A percentile compares a stretch with the other conserved stretches of the same genome.
phyloP scores from a whole-genome alignment of 495 filamentous ascomycete genomes.

The Trichocladium uniseriatum region DNA sequence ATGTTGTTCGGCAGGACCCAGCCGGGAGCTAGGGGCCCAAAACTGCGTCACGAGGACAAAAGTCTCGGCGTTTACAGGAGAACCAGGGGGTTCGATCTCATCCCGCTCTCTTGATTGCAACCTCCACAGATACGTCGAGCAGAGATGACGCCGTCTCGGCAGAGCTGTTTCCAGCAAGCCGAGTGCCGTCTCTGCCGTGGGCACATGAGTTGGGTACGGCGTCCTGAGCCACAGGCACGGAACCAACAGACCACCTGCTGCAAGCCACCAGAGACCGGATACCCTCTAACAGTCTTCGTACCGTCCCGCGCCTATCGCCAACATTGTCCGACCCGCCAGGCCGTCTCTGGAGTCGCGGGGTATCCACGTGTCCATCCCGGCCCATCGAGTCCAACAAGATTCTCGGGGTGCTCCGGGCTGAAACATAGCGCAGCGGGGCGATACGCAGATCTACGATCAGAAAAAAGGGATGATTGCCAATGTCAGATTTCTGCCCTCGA shows the following conservation, averaged over 20 bases:
- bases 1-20: background rate
- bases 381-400: background rate
- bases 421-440: constrained; percentile 7
- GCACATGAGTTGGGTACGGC: background rate
- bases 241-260: too few relatives aligned
- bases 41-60: constrained; percentile 22
- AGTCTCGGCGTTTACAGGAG: constrained; percentile 8
- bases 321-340: background rate
- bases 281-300: background rate
- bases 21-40: too few relatives aligned
- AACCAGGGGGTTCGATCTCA: constrained; percentile 5
- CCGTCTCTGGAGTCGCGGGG: background rate
- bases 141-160: constrained; percentile 13
- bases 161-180: constrained; percentile 23
- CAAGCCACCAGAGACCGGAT: too few relatives aligned
- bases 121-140: background rate
- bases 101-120: background rate
- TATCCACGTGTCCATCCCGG: constrained; percentile 1
- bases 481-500: background rate
- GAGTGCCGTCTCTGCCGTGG: constrained; percentile 1
- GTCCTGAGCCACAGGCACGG: background rate
- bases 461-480: background rate
- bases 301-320: background rate
- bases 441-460: background rate
- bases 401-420: constrained; percentile 1